Base-by-base conservation (phyloP, 345 rosid species). In the Hibiscus syriacus region DNA sequence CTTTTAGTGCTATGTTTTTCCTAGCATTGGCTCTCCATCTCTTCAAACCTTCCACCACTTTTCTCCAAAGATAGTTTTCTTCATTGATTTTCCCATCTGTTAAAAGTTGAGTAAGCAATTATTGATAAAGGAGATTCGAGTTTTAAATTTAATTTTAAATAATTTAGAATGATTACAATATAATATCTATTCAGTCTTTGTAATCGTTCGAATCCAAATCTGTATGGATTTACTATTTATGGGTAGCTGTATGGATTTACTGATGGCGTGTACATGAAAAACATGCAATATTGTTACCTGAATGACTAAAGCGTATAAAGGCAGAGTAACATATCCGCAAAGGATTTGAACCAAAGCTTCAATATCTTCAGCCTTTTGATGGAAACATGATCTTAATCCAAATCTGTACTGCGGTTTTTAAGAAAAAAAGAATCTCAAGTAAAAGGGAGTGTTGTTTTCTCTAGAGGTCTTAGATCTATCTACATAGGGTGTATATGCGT, bases 31-130 rank as follows among this genome's bases (percentile, higher is more conserved):
- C 73, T 75, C 70, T 69, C 92, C 92, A 86, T 61, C 66, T 75
- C 11, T 66, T 78, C 5, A 86, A 80, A 0, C 88, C 87, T 10
- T 50, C 19, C 0, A 70, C 68, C 14, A 86, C 84, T 14, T 60
- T 39, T 81, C 85, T 3, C 82, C 43, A 68, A 86, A 86, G 0
- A 84, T 81, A 12, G 76, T 69, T 55, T 46, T 61, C 22, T 59
- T 69, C 92, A 86, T 86, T 9, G 83, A 76, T 0, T 87, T 71
- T 23, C 92, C 92, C 92, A 86, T 86, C 87, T 84, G 80, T 48
- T 59, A n/a, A n/a, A n/a, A n/a, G n/a, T n/a, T n/a, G n/a, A n/a
- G n/a, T n/a, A n/a, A n/a, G n/a, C n/a, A n/a, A n/a, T n/a, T n/a
- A n/a, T n/a, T n/a, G n/a, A n/a, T n/a, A n/a, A n/a, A n/a, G n/a